Conservation (phyloP, 805 yeast species). For the Metschnikowia arizonensis region DNA sequence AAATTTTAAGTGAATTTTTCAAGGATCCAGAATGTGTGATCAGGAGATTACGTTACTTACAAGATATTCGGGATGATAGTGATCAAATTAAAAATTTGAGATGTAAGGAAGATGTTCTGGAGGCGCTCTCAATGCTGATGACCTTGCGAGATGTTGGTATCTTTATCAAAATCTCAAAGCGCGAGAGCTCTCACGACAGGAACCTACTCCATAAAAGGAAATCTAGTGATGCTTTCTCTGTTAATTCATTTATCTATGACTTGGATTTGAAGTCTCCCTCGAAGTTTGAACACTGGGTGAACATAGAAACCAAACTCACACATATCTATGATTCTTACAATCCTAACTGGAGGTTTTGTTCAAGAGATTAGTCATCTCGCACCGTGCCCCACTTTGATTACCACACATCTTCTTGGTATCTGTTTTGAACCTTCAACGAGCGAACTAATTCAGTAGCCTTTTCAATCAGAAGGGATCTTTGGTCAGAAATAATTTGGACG, state of each 20-base stretch:
- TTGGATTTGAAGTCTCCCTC: slow-evolving; percentile 44
- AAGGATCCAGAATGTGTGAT: slow-evolving; percentile 17
- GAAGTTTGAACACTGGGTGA: slow-evolving; percentile 45
- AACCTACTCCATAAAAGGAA: neutral
- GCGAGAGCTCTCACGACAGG: neutral
- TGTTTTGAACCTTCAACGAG: slow-evolving; percentile 74
- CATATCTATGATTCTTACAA: slow-evolving; percentile 7
- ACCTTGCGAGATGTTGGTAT: slow-evolving; percentile 56
- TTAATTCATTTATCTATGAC: slow-evolving; percentile 42
- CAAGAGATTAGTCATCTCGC: neutral
- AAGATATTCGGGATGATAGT: slow-evolving; percentile 29
- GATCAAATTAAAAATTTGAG: slow-evolving; percentile 30
- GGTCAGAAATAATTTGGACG: slow-evolving; percentile 54
- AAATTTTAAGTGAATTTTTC: slow-evolving; percentile 1
- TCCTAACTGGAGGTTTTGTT: slow-evolving; percentile 7
- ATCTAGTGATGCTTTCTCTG: neutral
- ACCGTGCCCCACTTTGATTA: slow-evolving; percentile 25
- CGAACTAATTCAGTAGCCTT: slow-evolving; percentile 76
- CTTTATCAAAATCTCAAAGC: slow-evolving; percentile 33
- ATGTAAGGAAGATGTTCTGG: slow-evolving; percentile 35
- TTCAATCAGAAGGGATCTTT: slow-evolving; percentile 59
- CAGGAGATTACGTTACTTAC: slow-evolving; percentile 32
- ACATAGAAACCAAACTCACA: slow-evolving; percentile 35
- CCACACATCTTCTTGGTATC: slow-evolving; percentile 98
- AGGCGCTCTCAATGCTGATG: slow-evolving; percentile 44